Percentiles rank a stretch among this genome's conserved stretches.
Evolutionary conservation across 208 protist species (phyloP).

Genomic region (Leishmania gerbilli): DNA sequence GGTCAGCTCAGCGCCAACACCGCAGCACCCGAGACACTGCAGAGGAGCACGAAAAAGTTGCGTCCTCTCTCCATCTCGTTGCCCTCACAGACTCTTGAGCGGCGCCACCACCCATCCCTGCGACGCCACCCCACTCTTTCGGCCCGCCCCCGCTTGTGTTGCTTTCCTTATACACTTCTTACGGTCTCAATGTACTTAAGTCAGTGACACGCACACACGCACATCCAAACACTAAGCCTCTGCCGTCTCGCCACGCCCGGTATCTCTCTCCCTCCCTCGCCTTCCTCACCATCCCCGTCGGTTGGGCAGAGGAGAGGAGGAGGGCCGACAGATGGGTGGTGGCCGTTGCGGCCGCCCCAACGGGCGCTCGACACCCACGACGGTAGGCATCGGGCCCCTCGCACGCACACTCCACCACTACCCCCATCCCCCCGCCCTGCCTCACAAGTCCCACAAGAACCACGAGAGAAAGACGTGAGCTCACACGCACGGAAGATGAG

Average conservation of each 20-base stretch:
- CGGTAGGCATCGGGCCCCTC: not conserved
- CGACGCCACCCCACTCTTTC: not conserved
- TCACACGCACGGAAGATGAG: no score
- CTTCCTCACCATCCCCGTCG: not conserved
- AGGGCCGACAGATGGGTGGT: not conserved
- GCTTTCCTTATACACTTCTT: not conserved
- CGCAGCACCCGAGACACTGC: not conserved
- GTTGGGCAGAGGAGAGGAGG: not conserved
- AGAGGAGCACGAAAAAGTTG: not conserved
- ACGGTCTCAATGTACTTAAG: not conserved
- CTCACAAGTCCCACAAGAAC: no score
- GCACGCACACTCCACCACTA: not conserved
- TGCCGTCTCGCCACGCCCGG: not conserved
- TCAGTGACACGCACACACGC: slow-evolving; percentile 1
- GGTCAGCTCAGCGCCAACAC: not conserved
- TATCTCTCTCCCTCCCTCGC: not conserved
- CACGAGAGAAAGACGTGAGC: no score
- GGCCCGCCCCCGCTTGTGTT: not conserved
- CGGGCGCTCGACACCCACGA: not conserved
- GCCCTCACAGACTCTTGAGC: no score
- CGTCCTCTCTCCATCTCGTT: not conserved
- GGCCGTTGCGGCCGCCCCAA: not conserved
- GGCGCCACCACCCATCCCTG: no score
- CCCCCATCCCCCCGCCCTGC: no score
- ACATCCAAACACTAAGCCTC: not conserved